Percentiles rank a stretch among this genome's conserved stretches.
phyloP scores from a whole-genome alignment of 371 early-diverging fungal species.

The Lichtheimia ramosa region DNA sequence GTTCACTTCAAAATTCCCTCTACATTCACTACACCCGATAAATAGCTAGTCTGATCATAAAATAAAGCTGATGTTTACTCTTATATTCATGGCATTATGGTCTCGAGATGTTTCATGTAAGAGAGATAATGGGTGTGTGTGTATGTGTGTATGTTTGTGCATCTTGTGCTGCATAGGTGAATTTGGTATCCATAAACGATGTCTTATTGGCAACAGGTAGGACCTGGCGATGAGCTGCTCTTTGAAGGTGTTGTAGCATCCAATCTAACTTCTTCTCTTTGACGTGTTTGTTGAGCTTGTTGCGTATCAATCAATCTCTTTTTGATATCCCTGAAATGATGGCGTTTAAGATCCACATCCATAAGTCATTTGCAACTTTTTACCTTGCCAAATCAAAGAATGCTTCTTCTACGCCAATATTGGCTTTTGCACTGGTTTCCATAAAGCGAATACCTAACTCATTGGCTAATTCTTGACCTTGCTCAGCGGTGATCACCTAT shows the following conservation, averaged over 20 bases:
- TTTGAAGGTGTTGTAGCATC: conserved; percentile 26
- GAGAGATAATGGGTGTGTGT: no score
- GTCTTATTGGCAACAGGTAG: conserved; percentile 20
- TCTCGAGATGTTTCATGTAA: no score
- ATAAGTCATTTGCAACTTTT: background rate
- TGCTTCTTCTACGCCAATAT: conserved; percentile 96
- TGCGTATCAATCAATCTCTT: conserved; percentile 50
- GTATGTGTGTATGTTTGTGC: no score
- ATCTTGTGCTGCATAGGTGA: no score
- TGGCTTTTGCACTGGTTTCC: conserved; percentile 96
- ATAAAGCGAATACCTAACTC: conserved; percentile 87
- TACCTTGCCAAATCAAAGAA: conserved; percentile 96
- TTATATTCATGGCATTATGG: no score
- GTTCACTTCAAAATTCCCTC: no score
- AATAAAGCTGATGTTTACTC: no score
- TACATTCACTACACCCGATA: no score
- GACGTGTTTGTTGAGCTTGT: conserved; percentile 47
- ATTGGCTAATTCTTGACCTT: conserved; percentile 86
- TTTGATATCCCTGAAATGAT: conserved; percentile 39
- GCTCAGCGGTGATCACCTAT: conserved; percentile 70
- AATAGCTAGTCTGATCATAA: no score
- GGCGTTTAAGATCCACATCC: background rate
- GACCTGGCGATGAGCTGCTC: conserved; percentile 16
- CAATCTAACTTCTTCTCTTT: conserved; percentile 43
- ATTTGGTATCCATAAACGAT: no score